A percentile compares a stretch with the other conserved stretches of the same genome.
Conservation (phyloP, 2,329 filamentous ascomycete species). For the Fusarium liriodendri region DNA sequence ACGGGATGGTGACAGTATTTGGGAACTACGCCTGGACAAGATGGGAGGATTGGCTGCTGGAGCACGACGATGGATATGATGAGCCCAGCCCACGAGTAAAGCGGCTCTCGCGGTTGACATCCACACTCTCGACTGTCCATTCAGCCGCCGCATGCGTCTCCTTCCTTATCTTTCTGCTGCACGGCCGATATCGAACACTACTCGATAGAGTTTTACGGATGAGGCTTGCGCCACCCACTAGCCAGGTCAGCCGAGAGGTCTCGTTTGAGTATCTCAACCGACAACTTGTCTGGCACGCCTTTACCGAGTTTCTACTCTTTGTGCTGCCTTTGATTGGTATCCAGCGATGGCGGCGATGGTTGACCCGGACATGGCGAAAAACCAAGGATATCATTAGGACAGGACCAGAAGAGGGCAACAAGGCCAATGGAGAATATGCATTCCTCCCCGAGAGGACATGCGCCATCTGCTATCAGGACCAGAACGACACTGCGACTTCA, state of each 20-base stretch:
- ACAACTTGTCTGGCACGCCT: slow-evolving; percentile 99
- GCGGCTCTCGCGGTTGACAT: slow-evolving; percentile 76
- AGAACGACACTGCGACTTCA: slow-evolving; percentile 77
- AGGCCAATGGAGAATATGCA: slow-evolving; percentile 76
- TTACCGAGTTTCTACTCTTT: slow-evolving; percentile 98
- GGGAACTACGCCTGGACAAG: slow-evolving; percentile 92
- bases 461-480: slow-evolving; percentile 95
- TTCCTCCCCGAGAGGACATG: slow-evolving; percentile 95
- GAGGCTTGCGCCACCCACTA: slow-evolving; percentile 85
- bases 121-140: slow-evolving; percentile 76
- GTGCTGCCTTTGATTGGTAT: slow-evolving; percentile 97
- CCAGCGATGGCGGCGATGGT: slow-evolving; percentile 89
- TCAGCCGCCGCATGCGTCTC: slow-evolving; percentile 85
- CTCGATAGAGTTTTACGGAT: slow-evolving; percentile 87
- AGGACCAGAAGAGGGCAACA: slow-evolving; percentile 58
- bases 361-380: slow-evolving; percentile 87
- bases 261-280: slow-evolving; percentile 98
- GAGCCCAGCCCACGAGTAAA: slow-evolving; percentile 63
- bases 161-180: slow-evolving; percentile 90
- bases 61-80: slow-evolving; percentile 80
- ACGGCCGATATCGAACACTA: slow-evolving; percentile 90
- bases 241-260: slow-evolving; percentile 88
- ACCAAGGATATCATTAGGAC: slow-evolving; percentile 73
- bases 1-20: slow-evolving; percentile 86
- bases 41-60: slow-evolving; percentile 88